phyloP scores from a whole-genome alignment of 1,139 yeast genomes.

The Scheffersomyces quercinus region DNA sequence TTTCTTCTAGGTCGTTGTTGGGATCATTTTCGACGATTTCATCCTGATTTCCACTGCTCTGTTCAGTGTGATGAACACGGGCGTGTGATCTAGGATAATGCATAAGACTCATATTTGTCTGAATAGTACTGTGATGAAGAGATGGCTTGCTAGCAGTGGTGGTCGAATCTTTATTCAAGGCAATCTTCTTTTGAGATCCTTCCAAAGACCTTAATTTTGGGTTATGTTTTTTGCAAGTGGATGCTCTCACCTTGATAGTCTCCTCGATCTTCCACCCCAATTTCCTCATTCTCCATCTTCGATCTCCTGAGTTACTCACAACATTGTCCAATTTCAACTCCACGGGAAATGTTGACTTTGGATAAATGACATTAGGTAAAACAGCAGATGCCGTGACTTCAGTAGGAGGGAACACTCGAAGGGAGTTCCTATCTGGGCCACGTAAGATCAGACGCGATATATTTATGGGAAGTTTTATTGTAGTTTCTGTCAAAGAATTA shows the following conservation, averaged over 20 bases:
- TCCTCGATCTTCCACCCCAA: constrained; percentile 92
- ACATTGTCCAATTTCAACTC: constrained; percentile 84
- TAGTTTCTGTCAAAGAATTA: constrained; percentile 27
- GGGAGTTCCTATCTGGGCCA: constrained; percentile 83
- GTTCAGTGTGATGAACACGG: constrained; percentile 7
- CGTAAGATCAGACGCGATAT: constrained; percentile 75
- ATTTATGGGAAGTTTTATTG: constrained; percentile 65
- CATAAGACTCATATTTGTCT: constrained; percentile 26
- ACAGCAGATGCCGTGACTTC: constrained; percentile 84
- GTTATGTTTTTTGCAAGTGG: constrained; percentile 58
- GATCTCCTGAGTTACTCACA: constrained; percentile 46
- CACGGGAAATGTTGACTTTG: constrained; percentile 80
- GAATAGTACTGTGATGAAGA: constrained; percentile 43
- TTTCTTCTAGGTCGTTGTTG: constrained; percentile 14
- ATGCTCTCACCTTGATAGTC: constrained; percentile 58
- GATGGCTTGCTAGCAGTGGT: constrained; percentile 15
- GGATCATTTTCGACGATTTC: constrained; percentile 10
- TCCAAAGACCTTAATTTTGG: constrained; percentile 49
- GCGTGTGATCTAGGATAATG: constrained; percentile 11
- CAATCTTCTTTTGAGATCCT: constrained; percentile 36
- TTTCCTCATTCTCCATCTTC: constrained; percentile 93
- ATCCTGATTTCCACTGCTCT: constrained; percentile 7
- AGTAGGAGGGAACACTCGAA: constrained; percentile 94
- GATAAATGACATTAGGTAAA: constrained; percentile 85
- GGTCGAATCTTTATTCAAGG: constrained; percentile 13